Base-by-base conservation (phyloP, 768 basidiomycete species). In the Chalciporus pseudorubinellus region DNA sequence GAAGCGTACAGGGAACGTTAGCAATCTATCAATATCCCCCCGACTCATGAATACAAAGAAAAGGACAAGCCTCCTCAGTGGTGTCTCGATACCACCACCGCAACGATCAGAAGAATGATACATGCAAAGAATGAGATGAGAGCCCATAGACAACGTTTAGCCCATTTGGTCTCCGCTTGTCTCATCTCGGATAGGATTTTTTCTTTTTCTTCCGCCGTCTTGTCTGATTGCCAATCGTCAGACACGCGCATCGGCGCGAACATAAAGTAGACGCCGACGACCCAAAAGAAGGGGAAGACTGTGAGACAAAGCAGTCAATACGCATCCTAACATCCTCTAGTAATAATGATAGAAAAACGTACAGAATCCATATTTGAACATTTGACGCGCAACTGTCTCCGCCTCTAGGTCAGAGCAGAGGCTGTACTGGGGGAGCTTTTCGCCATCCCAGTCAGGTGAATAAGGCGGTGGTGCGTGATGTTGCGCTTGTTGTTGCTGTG, bases 261-360 rank as follows among this genome's bases (percentile, higher is more conserved):
- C 18, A 84, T 73, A 57, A 85, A 80, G 60, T 79, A 70, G 22
- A 77, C 72, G 19, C 83, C 82, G 48, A 83, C 69, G 40, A 77
- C 71, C 83, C 83, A 84, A 64, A 85, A 84, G 36, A 78, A 70
- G 3, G 79, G 80, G 63, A 84, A 84, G 45, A 84, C 83, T 85
- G 16, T 6, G 44, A 54, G 18, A 40, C 18, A 13, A 41, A 13
- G 6, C 14, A 4, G 43, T 48, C 2, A 56, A 44, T 28, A 39
- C 8, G 8, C 11, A 0, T 46, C 18, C 1, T 12, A 1, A 31
- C 6, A 7, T 2, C 3, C 11, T 36, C n/a, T 14, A 16, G 34
- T 2, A 36, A 22, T 14, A 20, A 9, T 8, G 36, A 40, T 39
- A 34, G 45, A 28, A 48, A 34, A 18, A 68, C 83, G 61, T 58